Percentiles rank a stretch among this genome's conserved stretches.
Conservation (phyloP, 1,139 yeast genomes). For the Sugiyamaella grinbergsii region DNA sequence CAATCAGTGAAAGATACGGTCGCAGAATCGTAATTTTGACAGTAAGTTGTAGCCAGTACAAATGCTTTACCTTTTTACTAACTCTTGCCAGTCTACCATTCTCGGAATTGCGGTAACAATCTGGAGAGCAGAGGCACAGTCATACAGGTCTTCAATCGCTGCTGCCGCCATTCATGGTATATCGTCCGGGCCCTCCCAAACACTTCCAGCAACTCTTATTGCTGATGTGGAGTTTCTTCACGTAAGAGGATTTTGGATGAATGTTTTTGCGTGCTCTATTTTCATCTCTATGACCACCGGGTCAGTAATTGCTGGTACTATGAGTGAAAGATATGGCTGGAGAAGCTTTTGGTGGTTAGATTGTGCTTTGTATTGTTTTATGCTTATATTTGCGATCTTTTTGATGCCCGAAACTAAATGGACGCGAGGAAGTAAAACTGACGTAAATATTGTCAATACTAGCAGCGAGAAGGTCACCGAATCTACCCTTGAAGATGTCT, state of each 20-base stretch:
- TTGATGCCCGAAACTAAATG: conserved; percentile 39
- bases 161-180: conserved; percentile 40
- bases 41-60: conserved; percentile 25
- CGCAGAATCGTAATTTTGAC: conserved; percentile 38
- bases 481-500: conserved; percentile 8
- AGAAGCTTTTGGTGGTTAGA: conserved; percentile 45
- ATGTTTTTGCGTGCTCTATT: conserved; percentile 35
- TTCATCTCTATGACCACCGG: conserved; percentile 39
- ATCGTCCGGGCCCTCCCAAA: conserved; percentile 43
- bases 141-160: conserved; percentile 40
- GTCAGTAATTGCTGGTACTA: conserved; percentile 42
- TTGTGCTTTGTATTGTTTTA: conserved; percentile 44
- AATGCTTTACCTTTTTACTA: too few species aligned
- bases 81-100: conserved; percentile 36
- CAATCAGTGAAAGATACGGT: conserved; percentile 40
- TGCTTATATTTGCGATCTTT: conserved; percentile 41
- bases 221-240: conserved; percentile 44
- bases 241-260: conserved; percentile 42
- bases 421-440: conserved; percentile 24
- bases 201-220: conserved; percentile 42
- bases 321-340: conserved; percentile 43
- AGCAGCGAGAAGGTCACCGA: neutral
- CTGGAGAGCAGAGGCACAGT: conserved; percentile 41
- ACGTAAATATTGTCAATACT: neutral
- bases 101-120: conserved; percentile 39